Evolutionary conservation across 352 stramenopile genomes (phyloP).

Genomic region (Globisporangium barbulae): DNA sequence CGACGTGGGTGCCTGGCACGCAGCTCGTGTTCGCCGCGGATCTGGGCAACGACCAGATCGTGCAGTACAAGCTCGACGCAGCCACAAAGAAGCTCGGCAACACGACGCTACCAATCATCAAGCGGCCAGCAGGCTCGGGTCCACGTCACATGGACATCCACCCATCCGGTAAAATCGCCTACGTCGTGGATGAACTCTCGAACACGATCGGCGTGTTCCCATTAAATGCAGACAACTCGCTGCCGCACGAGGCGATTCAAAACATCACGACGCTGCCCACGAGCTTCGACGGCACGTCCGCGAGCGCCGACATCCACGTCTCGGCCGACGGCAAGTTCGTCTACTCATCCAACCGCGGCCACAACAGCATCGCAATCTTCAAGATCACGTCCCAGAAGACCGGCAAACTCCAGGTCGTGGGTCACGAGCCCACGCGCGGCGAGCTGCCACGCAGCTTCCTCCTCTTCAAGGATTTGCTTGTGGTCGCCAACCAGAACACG

Average conservation of each 20-base stretch:
- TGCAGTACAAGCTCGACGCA: constrained; percentile 43
- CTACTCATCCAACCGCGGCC: constrained; percentile 63
- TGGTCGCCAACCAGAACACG: constrained; percentile 27
- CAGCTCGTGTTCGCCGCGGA: constrained; percentile 46
- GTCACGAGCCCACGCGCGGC: constrained; percentile 14
- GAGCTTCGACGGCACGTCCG: constrained; percentile 24
- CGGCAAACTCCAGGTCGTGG: constrained; percentile 11
- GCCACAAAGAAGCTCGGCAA: constrained; percentile 34
- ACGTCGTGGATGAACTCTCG: constrained; percentile 58
- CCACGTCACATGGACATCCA: constrained; percentile 68
- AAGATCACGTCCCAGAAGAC: constrained; percentile 22
- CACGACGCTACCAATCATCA: constrained; percentile 16
- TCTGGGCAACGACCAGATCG: constrained; percentile 58
- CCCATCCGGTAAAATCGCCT: constrained; percentile 37
- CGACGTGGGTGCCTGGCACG: constrained; percentile 48
- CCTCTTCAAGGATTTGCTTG: constrained; percentile 12
- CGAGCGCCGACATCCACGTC: constrained; percentile 49
- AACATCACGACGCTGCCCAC: constrained; percentile 52
- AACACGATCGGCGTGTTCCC: constrained; percentile 60
- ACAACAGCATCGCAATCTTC: constrained; percentile 66
- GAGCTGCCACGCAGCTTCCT: constrained; percentile 17
- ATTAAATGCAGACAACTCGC: constrained; percentile 17
- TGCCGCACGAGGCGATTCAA: constrained; percentile 33
- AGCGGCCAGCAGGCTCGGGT: constrained; percentile 34
- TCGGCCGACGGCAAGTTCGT: constrained; percentile 52